Base-by-base conservation (phyloP, 139 green algal species). In the Coelastrella sp. region DNA sequence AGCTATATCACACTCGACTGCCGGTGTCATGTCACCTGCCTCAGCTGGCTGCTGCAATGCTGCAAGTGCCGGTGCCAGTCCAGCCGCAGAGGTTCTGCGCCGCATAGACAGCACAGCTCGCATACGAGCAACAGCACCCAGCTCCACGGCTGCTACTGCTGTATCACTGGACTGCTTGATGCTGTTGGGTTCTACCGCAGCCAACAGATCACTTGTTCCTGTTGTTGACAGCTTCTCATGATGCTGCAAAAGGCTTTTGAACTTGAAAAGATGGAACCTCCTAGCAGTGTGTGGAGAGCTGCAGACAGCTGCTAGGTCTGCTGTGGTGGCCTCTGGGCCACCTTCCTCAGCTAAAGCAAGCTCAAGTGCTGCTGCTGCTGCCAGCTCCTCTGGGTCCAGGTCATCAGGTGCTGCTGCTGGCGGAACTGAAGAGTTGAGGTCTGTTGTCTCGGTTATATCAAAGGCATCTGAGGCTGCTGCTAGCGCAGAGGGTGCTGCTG, bases 51-150 rank as follows among this genome's bases (percentile, higher is more conserved):
- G 66, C 84, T 82, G 49, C 49, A n/a, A 27, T n/a, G 49, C 84
- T n/a, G 84, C 20, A 24, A 57, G 63, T 59, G 68, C 49, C 4
- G 66, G 4, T 58, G 25, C 68, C 78, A 57, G 27, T 6, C 68
- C 74, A 14, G 84, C 35, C 59, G 82, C 25, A 63, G 63, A 20
- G 15, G 61, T 76, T 8, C 68, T 58, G 68, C 84, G 84, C 0
- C n/a, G 68, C 66, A 88, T 81, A 6, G 84, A 88, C 49, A 88
- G 66, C 68, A 88, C 49, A 17, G 68, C 84, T 7, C 22, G n/a
- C n/a, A 88, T 81, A 66, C 49, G 60, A 49, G 82, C 25, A 22
- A 70, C 65, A 7, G 82, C 35, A 20, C 74, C 65, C 8, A 63
- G 59, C 25, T 80, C 24, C 9, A 24, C 63, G 25, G 63, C 65